Evolutionary conservation across 148 eudicot species (phyloP), one percentile per base, ranked within the genome.

Genomic region (Euryodendron excelsum): DNA sequence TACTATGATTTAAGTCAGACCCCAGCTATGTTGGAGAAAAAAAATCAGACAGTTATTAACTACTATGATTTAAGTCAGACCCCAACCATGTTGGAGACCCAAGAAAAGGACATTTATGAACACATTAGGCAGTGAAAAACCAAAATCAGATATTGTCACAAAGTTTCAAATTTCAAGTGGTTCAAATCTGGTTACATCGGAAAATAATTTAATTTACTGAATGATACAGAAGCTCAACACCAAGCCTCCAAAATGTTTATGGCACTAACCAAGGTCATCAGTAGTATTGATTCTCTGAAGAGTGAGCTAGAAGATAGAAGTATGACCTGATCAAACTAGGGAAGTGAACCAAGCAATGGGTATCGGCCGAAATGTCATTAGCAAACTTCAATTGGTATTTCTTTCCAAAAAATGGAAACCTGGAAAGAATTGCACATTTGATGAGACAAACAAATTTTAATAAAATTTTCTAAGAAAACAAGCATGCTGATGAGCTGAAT

Each of bases 261-360:
- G 71, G 66, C 39, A 53, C 39, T 18, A 68, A 67, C 50, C 25
- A 8, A 23, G 8, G 50, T 37, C 52, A 48, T 36, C 33, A 53
- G 23, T 28, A 23, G 48, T 30, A 50, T 25, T 18, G 47, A 81
- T 41, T 9, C 47, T 27, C 4, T 44, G 48, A 47, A 23, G 10
- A 28, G 27, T 13, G 58, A 64, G 69, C 74, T 58, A 73, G 63
- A 47, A 69, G 63, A 62, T 55, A 72, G 56, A 73, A 75, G 37
- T 69, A 41, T 69, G 82, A 94, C 99, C 99, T 93, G 86, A 96
- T 88, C 79, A 96, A 87, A 87, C 97, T 96, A 60, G 99, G 99
- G 81, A 96, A 96, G 85, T 96, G 99, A 80, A 96, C 99, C 83
- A 96, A 88, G 84, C 93, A 93, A 84, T 96, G 98, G 66, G 98